Conservation (phyloP, 2,329 filamentous ascomycete species). For the Tolypocladium album region DNA sequence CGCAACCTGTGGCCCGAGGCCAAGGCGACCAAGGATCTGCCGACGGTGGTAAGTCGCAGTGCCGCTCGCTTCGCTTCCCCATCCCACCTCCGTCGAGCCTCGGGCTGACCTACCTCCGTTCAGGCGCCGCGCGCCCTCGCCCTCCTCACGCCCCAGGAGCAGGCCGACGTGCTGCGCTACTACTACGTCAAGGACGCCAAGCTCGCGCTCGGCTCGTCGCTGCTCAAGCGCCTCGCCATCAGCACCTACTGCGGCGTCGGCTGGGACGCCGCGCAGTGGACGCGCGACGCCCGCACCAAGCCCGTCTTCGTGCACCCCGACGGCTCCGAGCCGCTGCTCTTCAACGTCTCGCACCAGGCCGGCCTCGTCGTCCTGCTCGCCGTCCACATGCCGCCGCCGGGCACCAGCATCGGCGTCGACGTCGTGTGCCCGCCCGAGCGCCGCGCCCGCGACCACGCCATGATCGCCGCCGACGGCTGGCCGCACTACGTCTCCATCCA, state of each 20-base stretch:
- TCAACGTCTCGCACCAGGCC: slow-evolving; percentile 73
- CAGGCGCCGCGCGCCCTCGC: slow-evolving; percentile 45
- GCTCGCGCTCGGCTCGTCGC: slow-evolving; percentile 59
- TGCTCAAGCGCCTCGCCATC: slow-evolving; percentile 54
- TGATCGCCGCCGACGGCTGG: slow-evolving; percentile 50
- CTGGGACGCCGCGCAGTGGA: slow-evolving; percentile 49
- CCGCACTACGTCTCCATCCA: slow-evolving; percentile 60
- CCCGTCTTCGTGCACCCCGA: slow-evolving; percentile 39
- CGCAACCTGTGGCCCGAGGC: slow-evolving; percentile 45
- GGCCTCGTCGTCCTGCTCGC: slow-evolving; percentile 62
- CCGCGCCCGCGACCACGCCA: slow-evolving; percentile 46
- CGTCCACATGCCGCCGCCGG: slow-evolving; percentile 21
- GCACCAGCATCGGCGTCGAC: slow-evolving; percentile 54
- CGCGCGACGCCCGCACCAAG: slow-evolving; percentile 44
- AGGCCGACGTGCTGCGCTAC: slow-evolving; percentile 45
- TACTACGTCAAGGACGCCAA: slow-evolving; percentile 62
- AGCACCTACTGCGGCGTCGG: slow-evolving; percentile 27
- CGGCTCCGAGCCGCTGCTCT: slow-evolving; percentile 40
- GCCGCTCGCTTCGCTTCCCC: too few relatives aligned
- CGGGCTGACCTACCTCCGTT: neutral
- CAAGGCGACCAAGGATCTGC: slow-evolving; percentile 35
- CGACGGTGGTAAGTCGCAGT: slow-evolving; percentile 28
- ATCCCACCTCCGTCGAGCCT: neutral
- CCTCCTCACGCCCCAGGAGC: slow-evolving; percentile 44
- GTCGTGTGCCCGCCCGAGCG: slow-evolving; percentile 68